Conservation (phyloP, 2,329 filamentous ascomycete genomes). For the Helicocarpus griseus region DNA sequence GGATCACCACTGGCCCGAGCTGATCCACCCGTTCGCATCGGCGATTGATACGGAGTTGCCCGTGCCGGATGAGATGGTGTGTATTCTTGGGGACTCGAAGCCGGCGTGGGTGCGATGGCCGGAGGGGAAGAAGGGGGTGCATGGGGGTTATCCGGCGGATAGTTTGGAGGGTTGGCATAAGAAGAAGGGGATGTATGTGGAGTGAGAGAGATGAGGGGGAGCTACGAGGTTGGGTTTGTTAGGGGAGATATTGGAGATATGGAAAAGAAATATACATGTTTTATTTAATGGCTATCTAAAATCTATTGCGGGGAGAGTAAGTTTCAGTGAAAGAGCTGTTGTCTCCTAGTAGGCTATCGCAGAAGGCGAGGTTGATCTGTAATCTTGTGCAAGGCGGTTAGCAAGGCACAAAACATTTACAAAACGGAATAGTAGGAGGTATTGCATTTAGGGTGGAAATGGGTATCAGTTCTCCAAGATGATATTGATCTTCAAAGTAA, state of each 20-base stretch:
- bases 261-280: neutral
- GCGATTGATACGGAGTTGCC: slow-evolving; percentile 41
- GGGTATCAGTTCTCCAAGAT: slow-evolving; percentile 56
- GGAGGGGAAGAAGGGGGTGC: slow-evolving; percentile 37
- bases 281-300: neutral
- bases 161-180: slow-evolving; percentile 41
- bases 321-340: too few species aligned
- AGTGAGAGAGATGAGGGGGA: slow-evolving; percentile 15
- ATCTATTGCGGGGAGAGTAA: too few species aligned
- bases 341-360: too few species aligned
- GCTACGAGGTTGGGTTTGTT: neutral
- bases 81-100: slow-evolving; percentile 35
- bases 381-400: neutral
- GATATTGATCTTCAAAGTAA: slow-evolving; percentile 51
- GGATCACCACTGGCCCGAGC: slow-evolving; percentile 38
- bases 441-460: neutral
- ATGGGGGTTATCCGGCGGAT: slow-evolving; percentile 28
- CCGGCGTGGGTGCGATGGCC: slow-evolving; percentile 39
- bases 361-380: too few species aligned
- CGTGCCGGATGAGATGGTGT: slow-evolving; percentile 38
- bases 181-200: slow-evolving; percentile 27
- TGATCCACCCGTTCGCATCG: slow-evolving; percentile 42
- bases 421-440: neutral
- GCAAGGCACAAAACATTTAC: neutral
- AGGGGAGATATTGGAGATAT: neutral